These are phyloP conservation scores for Nectriaceae sp. DNA, from an alignment of 2,329 filamentous ascomycete species.

Conservation along the genomic window DNA sequence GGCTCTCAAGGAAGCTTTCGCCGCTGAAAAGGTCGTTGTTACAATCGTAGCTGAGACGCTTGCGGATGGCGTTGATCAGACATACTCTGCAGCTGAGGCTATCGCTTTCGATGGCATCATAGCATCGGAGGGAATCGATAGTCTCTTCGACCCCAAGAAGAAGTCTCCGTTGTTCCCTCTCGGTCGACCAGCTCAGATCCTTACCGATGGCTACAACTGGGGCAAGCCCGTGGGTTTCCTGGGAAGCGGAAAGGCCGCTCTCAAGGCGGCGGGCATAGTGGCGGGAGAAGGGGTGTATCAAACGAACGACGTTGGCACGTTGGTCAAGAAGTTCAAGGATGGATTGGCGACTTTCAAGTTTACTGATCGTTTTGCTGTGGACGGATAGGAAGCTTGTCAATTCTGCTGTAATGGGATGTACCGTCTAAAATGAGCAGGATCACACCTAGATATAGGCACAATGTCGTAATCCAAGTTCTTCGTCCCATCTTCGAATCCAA, in stretches of 20 bases:
- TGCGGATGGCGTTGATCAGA: conserved; percentile 55
- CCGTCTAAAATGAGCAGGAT: neutral
- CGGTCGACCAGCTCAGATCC: conserved; percentile 63
- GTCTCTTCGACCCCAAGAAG: conserved; percentile 47
- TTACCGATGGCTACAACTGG: conserved; percentile 64
- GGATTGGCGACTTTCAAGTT: conserved; percentile 68
- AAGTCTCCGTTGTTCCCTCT: conserved; percentile 62
- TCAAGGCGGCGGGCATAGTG: conserved; percentile 47
- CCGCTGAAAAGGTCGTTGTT: conserved; percentile 53
- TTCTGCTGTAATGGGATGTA: neutral
- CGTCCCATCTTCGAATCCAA: too few relatives aligned
- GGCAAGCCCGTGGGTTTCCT: conserved; percentile 69
- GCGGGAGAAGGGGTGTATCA: conserved; percentile 44
- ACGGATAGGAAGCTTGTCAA: conserved; percentile 33
- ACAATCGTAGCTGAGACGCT: conserved; percentile 63
- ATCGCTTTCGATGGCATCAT: conserved; percentile 65
- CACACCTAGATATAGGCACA: too few relatives aligned
- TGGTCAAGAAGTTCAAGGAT: conserved; percentile 52
- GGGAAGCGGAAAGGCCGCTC: conserved; percentile 43
- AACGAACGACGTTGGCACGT: conserved; percentile 32
- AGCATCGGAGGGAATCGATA: conserved; percentile 54
- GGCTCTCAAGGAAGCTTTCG: conserved; percentile 51
- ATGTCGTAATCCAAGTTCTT: too few relatives aligned
- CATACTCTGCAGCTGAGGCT: conserved; percentile 67
- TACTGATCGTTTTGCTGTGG: conserved; percentile 62